Conservation (phyloP, 148 eudicot genomes). For the Vaccinium myrtillus region DNA sequence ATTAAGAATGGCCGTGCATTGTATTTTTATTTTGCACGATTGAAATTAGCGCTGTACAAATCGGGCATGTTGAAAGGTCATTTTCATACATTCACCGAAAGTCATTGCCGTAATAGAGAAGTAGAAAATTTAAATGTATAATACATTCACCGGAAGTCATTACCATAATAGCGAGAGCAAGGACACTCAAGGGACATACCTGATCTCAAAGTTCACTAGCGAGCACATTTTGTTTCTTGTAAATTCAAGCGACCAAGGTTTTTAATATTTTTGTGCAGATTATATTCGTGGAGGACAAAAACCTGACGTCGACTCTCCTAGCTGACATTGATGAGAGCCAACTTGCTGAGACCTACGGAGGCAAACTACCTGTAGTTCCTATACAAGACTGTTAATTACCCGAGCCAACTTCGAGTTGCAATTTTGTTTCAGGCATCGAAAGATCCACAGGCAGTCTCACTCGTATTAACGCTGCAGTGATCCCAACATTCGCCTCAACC, state of each 20-base stretch:
- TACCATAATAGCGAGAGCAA: background rate
- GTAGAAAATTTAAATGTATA: background rate
- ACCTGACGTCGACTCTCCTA: slow-evolving; percentile 38
- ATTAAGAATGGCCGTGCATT: background rate
- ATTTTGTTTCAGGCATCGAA: background rate
- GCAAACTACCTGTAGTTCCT: slow-evolving; percentile 51
- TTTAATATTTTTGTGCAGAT: slow-evolving; percentile 39
- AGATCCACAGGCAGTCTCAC: background rate
- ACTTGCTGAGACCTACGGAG: slow-evolving; percentile 67
- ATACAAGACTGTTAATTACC: slow-evolving; percentile 48
- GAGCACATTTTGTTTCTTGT: background rate
- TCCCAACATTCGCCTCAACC: background rate
- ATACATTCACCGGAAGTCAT: too few relatives aligned
- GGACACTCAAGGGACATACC: background rate
- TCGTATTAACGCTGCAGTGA: background rate
- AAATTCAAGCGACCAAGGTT: background rate
- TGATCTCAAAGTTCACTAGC: background rate
- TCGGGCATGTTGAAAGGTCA: background rate
- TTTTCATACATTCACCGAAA: background rate
- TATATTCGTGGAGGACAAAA: slow-evolving; percentile 53
- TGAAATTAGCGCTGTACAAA: background rate
- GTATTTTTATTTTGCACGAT: background rate
- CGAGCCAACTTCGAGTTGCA: background rate
- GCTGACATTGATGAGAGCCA: slow-evolving; percentile 57
- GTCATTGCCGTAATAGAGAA: background rate